Conservation (phyloP, 768 basidiomycete species). For the Naganishia vishniacii region DNA sequence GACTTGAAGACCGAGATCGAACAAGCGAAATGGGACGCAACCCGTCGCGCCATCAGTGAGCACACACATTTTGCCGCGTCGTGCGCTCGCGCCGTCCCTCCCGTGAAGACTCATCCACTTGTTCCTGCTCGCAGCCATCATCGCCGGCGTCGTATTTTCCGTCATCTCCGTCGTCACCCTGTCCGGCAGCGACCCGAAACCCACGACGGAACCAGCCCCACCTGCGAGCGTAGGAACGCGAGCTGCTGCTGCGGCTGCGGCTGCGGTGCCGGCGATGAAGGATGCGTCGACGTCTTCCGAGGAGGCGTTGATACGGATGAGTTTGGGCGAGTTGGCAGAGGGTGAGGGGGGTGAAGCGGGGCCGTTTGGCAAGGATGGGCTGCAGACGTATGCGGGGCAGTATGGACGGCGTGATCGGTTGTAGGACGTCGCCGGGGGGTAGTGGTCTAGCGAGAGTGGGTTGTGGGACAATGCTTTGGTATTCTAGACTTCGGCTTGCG, state of each 20-base stretch:
- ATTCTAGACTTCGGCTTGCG: too few relatives aligned
- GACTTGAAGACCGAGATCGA: slow-evolving; percentile 52
- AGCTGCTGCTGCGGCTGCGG: too few relatives aligned
- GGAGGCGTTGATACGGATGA: slow-evolving; percentile 22
- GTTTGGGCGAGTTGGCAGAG: slow-evolving; percentile 12
- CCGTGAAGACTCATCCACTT: slow-evolving; percentile 19
- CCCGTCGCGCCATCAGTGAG: slow-evolving; percentile 47
- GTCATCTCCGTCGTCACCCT: slow-evolving; percentile 31
- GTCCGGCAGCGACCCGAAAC: slow-evolving; percentile 19
- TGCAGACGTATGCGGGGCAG: slow-evolving; percentile 11
- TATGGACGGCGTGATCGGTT: slow-evolving; percentile 13
- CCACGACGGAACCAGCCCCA: not conserved
- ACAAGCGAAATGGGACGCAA: slow-evolving; percentile 51
- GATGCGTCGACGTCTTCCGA: slow-evolving; percentile 12
- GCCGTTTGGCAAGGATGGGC: not conserved
- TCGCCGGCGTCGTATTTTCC: slow-evolving; percentile 35
- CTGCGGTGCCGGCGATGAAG: slow-evolving; percentile 4
- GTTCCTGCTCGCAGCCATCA: slow-evolving; percentile 17
- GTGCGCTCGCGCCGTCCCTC: not conserved
- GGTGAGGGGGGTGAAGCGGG: slow-evolving; percentile 4
- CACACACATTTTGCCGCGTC: too few relatives aligned
- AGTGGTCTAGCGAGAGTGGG: too few relatives aligned
- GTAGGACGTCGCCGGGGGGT: too few relatives aligned
- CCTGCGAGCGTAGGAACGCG: not conserved
- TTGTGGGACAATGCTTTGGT: too few relatives aligned